Evolutionary conservation across 208 protist genomes (phyloP).

Genomic region (Trypanosoma congolense): DNA sequence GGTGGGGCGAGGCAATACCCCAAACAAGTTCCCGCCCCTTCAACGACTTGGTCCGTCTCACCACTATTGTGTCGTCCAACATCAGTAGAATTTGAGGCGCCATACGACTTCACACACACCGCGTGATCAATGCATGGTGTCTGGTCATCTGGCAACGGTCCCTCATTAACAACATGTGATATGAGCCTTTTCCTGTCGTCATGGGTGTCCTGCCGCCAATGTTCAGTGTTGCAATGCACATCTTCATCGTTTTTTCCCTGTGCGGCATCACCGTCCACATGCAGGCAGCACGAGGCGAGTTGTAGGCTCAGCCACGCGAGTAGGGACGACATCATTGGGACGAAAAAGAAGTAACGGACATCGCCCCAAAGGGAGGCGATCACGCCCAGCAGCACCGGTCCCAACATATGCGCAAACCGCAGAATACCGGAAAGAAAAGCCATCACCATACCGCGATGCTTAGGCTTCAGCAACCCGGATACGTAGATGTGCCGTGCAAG

Average conservation of each 20-base stretch:
- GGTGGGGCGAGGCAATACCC: neutral
- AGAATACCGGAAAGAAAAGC: slow-evolving; percentile 69
- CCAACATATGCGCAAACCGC: slow-evolving; percentile 71
- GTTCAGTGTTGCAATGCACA: too few relatives aligned
- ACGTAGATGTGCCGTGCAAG: slow-evolving; percentile 81
- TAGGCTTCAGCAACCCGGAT: slow-evolving; percentile 46
- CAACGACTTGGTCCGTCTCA: too few relatives aligned
- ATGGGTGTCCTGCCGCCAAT: too few relatives aligned
- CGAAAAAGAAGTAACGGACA: slow-evolving; percentile 46
- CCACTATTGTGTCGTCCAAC: too few relatives aligned
- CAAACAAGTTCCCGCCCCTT: too few relatives aligned
- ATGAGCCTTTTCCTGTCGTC: too few relatives aligned
- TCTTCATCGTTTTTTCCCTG: too few relatives aligned
- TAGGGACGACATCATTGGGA: slow-evolving; percentile 31
- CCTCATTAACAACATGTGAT: too few relatives aligned
- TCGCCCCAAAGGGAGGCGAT: slow-evolving; percentile 39
- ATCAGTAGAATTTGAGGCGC: neutral
- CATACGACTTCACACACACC: neutral
- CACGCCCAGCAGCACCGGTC: slow-evolving; percentile 44
- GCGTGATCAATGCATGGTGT: too few relatives aligned
- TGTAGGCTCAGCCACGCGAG: slow-evolving; percentile 34
- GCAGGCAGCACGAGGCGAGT: slow-evolving; percentile 3
- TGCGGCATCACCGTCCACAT: neutral
- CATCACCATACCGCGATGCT: slow-evolving; percentile 76
- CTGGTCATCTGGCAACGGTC: too few relatives aligned